Evolutionary conservation across 2,329 filamentous ascomycete species (phyloP).

Genomic region (Ophiostoma perfectum): DNA sequence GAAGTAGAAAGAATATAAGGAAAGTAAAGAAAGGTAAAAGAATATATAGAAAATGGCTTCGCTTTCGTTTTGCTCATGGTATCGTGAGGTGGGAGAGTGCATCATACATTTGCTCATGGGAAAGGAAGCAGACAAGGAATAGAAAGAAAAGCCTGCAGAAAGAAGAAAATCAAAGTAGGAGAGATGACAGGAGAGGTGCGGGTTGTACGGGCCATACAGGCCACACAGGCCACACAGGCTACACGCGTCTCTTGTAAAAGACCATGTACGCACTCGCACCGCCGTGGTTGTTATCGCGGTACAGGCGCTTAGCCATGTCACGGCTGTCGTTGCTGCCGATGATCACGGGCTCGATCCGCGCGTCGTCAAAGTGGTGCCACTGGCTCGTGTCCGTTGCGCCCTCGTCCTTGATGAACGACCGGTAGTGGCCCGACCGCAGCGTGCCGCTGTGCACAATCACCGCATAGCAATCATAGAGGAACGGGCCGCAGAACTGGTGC

Average conservation of each 20-base stretch:
- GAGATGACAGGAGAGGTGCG: background rate
- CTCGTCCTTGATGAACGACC: constrained; percentile 60
- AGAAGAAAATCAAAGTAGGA: background rate
- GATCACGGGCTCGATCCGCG: constrained; percentile 25
- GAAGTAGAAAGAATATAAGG: background rate
- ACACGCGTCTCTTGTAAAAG: constrained; percentile 26
- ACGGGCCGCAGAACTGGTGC: constrained; percentile 46
- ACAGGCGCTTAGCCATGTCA: constrained; percentile 27
- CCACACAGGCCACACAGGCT: background rate
- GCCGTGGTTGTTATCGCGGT: constrained; percentile 23
- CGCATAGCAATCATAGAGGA: constrained; percentile 78
- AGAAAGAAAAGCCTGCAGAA: background rate
- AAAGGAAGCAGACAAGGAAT: constrained; percentile 3
- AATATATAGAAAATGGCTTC: background rate
- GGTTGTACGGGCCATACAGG: too few relatives aligned
- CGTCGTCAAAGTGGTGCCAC: constrained; percentile 50
- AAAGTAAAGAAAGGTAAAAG: background rate
- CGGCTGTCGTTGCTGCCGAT: constrained; percentile 27
- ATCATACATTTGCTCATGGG: background rate
- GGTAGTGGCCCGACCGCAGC: constrained; percentile 73
- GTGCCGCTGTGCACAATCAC: constrained; percentile 73
- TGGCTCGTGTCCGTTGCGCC: constrained; percentile 31
- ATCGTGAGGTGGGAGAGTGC: constrained; percentile 15
- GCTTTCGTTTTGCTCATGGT: constrained; percentile 15
- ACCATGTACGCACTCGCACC: constrained; percentile 28